Conservation (phyloP, 2,329 filamentous ascomycete genomes). For the Fusarium marasasianum region DNA sequence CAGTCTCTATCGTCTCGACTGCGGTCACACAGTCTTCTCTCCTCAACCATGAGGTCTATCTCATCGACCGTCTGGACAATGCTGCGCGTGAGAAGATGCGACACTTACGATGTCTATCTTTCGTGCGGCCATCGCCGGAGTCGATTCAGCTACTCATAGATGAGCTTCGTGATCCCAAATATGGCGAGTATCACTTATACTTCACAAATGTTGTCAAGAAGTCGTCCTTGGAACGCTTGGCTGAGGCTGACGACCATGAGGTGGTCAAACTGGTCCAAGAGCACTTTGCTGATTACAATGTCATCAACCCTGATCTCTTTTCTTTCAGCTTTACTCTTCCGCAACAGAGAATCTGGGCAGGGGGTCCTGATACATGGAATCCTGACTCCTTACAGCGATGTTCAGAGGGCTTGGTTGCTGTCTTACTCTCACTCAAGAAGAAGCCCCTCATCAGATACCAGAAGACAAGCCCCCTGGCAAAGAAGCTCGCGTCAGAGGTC, state of each 20-base stretch:
- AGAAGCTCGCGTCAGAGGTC: slow-evolving; percentile 92
- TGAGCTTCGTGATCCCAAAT: slow-evolving; percentile 94
- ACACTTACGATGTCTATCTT: slow-evolving; percentile 91
- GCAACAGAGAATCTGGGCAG: slow-evolving; percentile 81
- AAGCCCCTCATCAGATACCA: slow-evolving; percentile 94
- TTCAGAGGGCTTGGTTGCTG: slow-evolving; percentile 85
- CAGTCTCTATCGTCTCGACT: slow-evolving; percentile 91
- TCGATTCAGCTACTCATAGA: slow-evolving; percentile 95
- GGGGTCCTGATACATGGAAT: slow-evolving; percentile 88
- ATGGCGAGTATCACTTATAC: slow-evolving; percentile 96
- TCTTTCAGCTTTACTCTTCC: slow-evolving; percentile 79
- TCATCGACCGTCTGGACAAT: slow-evolving; percentile 96
- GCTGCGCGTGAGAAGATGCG: slow-evolving; percentile 94
- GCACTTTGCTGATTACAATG: slow-evolving; percentile 94
- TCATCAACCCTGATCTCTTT: slow-evolving; percentile 94
- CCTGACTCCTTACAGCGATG: slow-evolving; percentile 85
- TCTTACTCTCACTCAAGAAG: slow-evolving; percentile 92
- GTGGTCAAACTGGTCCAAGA: slow-evolving; percentile 95
- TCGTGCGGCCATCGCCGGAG: slow-evolving; percentile 89
- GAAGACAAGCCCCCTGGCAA: slow-evolving; percentile 87
- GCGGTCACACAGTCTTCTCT: slow-evolving; percentile 95
- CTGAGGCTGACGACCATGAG: slow-evolving; percentile 97
- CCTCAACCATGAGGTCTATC: slow-evolving; percentile 95
- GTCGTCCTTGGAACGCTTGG: slow-evolving; percentile 90
- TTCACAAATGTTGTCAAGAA: slow-evolving; percentile 99